Evolutionary conservation across 805 yeast genomes (phyloP), one percentile per base, ranked within the genome.

Genomic region (Pichia scutulata): DNA sequence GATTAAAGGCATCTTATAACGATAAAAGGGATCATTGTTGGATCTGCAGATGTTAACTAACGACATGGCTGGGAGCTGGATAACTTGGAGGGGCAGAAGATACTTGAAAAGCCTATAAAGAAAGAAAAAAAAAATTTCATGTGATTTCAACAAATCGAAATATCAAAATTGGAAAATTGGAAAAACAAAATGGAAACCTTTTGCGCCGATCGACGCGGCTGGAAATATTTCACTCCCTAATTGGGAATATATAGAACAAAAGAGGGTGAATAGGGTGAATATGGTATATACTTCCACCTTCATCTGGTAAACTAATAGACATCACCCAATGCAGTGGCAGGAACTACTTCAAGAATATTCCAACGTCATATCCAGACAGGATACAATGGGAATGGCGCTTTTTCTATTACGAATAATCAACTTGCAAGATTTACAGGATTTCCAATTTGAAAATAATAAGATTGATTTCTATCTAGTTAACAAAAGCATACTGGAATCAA

Each of bases 1-100:
- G 71, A 93, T 84, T 41, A 95, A 86, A 66, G 99, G 99, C 99
- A 93, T 93, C 76, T 93, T 93, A 73, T 93, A 93, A 76, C 99
- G 96, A 82, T 93, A 93, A 70, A 93, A 93, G 43, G 97, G 97
- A 75, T 93, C 99, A 64, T 86, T 82, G 76, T 92, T 93, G 65
- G 89, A 97, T 76, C 99, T 89, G 70, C 96, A 84, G 63, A 93
- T 92, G 71, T 93, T 92, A 66, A 92, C 84, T 60, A 82, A 75
- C 50, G 96, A 86, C 96, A 89, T 89, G 14, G 23, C 47, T 37
- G n/a, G 26, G 9, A 7, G 26, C n/a, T n/a, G n/a, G n/a, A n/a
- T n/a, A n/a, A n/a, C n/a, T n/a, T n/a, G n/a, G n/a, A n/a, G n/a
- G n/a, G 26, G 9, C 26, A 25, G 9, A 25, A 25, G 9, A 25